Evolutionary conservation across 148 eudicot genomes (phyloP).

Genomic region (Selenicereus undatus): DNA sequence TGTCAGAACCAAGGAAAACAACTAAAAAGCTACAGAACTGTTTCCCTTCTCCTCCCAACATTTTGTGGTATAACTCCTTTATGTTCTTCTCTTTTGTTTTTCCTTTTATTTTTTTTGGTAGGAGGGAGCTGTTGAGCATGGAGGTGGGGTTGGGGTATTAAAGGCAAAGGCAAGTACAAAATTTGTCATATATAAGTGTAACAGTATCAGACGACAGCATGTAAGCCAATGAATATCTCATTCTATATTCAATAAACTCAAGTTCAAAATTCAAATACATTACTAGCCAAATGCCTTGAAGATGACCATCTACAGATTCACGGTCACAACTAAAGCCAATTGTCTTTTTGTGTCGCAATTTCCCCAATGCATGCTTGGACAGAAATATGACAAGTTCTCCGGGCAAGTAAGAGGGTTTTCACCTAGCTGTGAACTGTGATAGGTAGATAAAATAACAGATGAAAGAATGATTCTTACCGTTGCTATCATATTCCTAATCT

Average conservation of each 20-base stretch:
- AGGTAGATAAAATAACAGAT: neutral
- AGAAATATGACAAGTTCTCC: slow-evolving; percentile 7
- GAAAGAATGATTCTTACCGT: slow-evolving; percentile 38
- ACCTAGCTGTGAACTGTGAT: neutral
- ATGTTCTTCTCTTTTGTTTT: neutral
- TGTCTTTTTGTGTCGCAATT: neutral
- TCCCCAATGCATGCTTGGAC: slow-evolving; percentile 1
- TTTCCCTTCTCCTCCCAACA: neutral
- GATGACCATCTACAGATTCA: neutral
- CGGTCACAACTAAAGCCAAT: neutral
- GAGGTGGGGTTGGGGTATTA: neutral
- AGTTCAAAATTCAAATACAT: neutral
- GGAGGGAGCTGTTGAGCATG: neutral
- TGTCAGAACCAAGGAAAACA: neutral
- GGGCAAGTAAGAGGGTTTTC: neutral
- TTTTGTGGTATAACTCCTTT: neutral
- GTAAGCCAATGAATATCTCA: neutral
- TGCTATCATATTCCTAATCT: slow-evolving; percentile 72
- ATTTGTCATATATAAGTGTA: too few species aligned
- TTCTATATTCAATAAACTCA: neutral
- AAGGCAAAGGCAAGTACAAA: too few species aligned
- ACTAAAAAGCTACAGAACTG: neutral
- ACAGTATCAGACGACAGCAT: neutral
- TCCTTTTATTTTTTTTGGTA: neutral
- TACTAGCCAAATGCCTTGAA: neutral